Evolutionary conservation across 768 basidiomycete genomes (phyloP), one percentile per base, ranked within the genome.

Genomic region (Podaxis carcinomalis): DNA sequence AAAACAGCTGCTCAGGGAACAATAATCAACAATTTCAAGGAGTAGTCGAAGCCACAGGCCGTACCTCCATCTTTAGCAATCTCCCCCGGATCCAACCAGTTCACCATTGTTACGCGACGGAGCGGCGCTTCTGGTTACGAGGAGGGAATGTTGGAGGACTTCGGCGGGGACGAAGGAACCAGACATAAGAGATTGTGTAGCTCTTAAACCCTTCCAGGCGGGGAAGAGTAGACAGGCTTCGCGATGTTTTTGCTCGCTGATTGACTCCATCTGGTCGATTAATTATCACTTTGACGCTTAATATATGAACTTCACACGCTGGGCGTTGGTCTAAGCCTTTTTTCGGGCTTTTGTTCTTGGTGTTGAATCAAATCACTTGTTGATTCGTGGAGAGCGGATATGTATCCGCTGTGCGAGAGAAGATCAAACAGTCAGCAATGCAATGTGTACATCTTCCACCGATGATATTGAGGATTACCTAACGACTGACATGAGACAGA

Each of bases 61-160:
- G 25, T 55, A 80, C 81, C 76, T 44, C 72, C 73, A 62, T 80
- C 80, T 62, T 75, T 77, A 9, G 71, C 64, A 16, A 82, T 69
- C 67, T 83, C 81, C 39, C 69, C 63, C 40, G 78, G 69, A 65
- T 77, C 71, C 16, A 73, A 74, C 85, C 85, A 87, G 65, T 81
- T 68, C 23, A 80, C 80, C 84, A 83, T 82, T 47, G 42, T 35
- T 16, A 32, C 1, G 27, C 13, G 64, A 39, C 39, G 25, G 65
- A 65, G 62, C 14, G 25, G 25, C 3, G 49, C 27, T 23, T 49
- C 9, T 5, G 42, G 47, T 13, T 36, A 36, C 16, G 16, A 53
- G 51, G 57, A 21, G 61, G 21, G 19, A 5, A 19, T 14, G 14
- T 13, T 27, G 28, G 42, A 51, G 47, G 14, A 40, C 51, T 44